A percentile compares a stretch with the other conserved stretches of the same genome.
Conservation (phyloP, 2,329 filamentous ascomycete genomes). For the Penicillium hordei region DNA sequence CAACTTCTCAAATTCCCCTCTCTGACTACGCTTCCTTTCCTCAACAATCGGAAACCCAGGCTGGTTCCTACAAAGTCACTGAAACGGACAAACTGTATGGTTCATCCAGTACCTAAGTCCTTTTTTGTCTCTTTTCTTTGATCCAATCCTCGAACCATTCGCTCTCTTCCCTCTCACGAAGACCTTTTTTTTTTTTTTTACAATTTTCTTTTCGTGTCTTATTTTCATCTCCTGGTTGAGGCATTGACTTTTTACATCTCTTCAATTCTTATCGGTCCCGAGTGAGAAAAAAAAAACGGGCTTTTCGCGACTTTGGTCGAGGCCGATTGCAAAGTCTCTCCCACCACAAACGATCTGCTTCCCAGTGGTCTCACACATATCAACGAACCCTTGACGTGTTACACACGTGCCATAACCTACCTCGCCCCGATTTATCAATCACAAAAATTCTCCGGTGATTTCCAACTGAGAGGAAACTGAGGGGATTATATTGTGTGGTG, state of each 20-base stretch:
- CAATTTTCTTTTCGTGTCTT: conserved; percentile 8
- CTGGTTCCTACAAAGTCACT: conserved; percentile 20
- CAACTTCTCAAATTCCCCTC: conserved; percentile 16
- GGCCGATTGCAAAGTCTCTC: conserved; percentile 6
- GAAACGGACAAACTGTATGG: background rate
- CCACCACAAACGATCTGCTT: conserved; percentile 4
- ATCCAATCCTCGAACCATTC: conserved; percentile 3
- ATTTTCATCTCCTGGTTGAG: conserved; percentile 15
- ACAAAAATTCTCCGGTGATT: background rate
- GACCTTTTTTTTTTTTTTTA: conserved; percentile 6
- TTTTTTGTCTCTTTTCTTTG: conserved; percentile 8
- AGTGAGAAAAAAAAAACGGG: conserved; percentile 3
- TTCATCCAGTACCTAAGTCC: background rate
- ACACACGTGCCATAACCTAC: background rate
- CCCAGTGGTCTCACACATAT: conserved; percentile 2
- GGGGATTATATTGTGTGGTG: conserved; percentile 12
- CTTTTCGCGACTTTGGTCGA: conserved; percentile 7
- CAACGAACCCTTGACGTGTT: conserved; percentile 1
- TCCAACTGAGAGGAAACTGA: conserved; percentile 4
- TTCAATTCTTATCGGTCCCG: conserved; percentile 5
- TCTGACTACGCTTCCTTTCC: conserved; percentile 19
- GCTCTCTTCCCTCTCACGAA: conserved; percentile 3
- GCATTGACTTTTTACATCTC: conserved; percentile 12
- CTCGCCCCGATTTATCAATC: background rate
- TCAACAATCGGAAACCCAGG: conserved; percentile 25